Percentiles rank a stretch among this genome's conserved stretches.
These are phyloP conservation scores for Irpex rosettiformis DNA, from an alignment of 1,284 basidiomycete species.

Conservation along the genomic window DNA sequence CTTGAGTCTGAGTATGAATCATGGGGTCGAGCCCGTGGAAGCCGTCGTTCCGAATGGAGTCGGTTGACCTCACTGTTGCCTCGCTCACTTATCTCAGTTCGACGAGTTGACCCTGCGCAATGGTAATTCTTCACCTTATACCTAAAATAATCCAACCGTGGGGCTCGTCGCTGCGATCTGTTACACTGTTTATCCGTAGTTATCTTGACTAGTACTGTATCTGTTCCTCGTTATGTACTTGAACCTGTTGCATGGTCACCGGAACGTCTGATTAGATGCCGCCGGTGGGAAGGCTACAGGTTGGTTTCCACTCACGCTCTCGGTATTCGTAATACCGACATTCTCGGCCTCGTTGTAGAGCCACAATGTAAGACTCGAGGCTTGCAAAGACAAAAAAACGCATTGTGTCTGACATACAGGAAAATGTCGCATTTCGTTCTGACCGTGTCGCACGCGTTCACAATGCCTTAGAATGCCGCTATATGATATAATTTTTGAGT, in stretches of 20 bases:
- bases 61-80: background rate
- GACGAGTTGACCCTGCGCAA: background rate
- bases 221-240: background rate
- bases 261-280: conserved; percentile 1
- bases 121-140: conserved; percentile 2
- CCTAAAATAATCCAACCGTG: background rate
- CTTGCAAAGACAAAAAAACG: background rate
- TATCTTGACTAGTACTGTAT: background rate
- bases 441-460: background rate
- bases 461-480: background rate
- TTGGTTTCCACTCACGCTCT: background rate
- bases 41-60: background rate
- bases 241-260: background rate
- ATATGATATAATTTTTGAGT: background rate
- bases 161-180: background rate
- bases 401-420: background rate
- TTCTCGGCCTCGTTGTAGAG: background rate
- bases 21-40: background rate
- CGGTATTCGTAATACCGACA: background rate
- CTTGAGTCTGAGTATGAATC: background rate
- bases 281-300: background rate
- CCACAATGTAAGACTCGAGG: background rate
- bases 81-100: conserved; percentile 2
- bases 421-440: background rate
- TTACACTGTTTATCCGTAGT: background rate